Base-by-base conservation (phyloP, 768 basidiomycete species). In the Tulasnella sp. region DNA sequence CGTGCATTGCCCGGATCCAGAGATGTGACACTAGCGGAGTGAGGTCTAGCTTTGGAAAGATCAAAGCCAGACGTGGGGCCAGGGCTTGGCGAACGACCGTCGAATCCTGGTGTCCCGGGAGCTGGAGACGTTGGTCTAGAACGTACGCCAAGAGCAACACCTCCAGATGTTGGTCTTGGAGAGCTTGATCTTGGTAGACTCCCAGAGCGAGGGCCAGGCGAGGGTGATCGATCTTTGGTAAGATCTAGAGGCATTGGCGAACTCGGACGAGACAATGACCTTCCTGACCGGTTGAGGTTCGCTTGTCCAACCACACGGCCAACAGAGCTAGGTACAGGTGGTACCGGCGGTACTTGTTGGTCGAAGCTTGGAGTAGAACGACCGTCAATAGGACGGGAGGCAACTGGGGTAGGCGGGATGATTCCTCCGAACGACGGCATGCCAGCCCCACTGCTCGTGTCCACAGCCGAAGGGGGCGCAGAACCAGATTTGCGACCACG, bases 61-160 rank as follows among this genome's bases (percentile, higher is more conserved):
- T 6, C 6, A 6, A 43, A 43, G 41, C 41, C n/a, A 43, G 41
- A 25, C 6, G 41, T 19, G n/a, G n/a, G n/a, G 6, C 27, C 41
- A 9, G 41, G 41, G 17, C 41, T 43, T n/a, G 27, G 41, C 41
- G 17, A n/a, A 25, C 17, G 7, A 6, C 17, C 41, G n/a, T 43
- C 27, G 41, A 43, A 43, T 9, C 17, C 17, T 43, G 41, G 41
- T 11, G 17, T 19, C 3, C 37, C 52, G 19, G 52, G 52, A 23
- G 52, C 52, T 4, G 52, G 52, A n/a, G 52, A 54, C 29, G 29
- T 39, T n/a, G 52, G 52, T 36, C 52, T 36, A 4, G 52, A 54
- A 17, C 46, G 19, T 17, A 48, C 46, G 17, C 52, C 52, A n/a
- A 54, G 37, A 15, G 52, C 52, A 4, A 57, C 55, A 9, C 55